These are phyloP conservation scores for Byssothecium circinans DNA, from an alignment of 2,329 filamentous ascomycete genomes.

Conservation along the genomic window DNA sequence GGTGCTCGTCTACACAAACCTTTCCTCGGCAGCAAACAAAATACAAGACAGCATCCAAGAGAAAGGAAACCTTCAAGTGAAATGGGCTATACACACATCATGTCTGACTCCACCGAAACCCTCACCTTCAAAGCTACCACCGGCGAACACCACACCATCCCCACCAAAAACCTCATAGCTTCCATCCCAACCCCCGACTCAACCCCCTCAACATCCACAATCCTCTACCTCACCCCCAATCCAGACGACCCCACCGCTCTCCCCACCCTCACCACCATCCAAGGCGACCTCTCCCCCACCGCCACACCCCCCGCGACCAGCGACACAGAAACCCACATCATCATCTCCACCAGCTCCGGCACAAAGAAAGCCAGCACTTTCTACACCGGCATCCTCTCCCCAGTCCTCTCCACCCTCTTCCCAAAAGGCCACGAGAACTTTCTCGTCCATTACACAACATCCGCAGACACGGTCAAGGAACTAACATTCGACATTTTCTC, in stretches of 20 bases:
- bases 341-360: slow-evolving; percentile 51
- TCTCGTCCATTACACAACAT: slow-evolving; percentile 64
- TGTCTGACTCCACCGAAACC: slow-evolving; percentile 6
- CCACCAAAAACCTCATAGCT: slow-evolving; percentile 13
- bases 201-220: slow-evolving; percentile 3
- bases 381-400: slow-evolving; percentile 42
- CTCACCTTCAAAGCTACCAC: slow-evolving; percentile 15
- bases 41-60: too few relatives aligned
- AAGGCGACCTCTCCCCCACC: slow-evolving; percentile 17
- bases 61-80: neutral
- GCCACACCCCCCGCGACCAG: slow-evolving; percentile 5
- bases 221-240: slow-evolving; percentile 17
- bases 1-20: too few relatives aligned
- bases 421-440: slow-evolving; percentile 45
- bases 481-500: slow-evolving; percentile 59
- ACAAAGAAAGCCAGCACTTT: slow-evolving; percentile 45
- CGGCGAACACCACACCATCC: slow-evolving; percentile 13
- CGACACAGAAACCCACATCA: slow-evolving; percentile 42
- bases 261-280: slow-evolving; percentile 19
- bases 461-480: slow-evolving; percentile 63
- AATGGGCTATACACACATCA: neutral
- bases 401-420: slow-evolving; percentile 48
- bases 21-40: too few relatives aligned
- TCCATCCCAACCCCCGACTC: slow-evolving; percentile 9
- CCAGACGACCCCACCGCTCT: slow-evolving; percentile 14